Evolutionary conservation across 192 early-diverging fungal species (phyloP).

Genomic region (Gigaspora rosea): DNA sequence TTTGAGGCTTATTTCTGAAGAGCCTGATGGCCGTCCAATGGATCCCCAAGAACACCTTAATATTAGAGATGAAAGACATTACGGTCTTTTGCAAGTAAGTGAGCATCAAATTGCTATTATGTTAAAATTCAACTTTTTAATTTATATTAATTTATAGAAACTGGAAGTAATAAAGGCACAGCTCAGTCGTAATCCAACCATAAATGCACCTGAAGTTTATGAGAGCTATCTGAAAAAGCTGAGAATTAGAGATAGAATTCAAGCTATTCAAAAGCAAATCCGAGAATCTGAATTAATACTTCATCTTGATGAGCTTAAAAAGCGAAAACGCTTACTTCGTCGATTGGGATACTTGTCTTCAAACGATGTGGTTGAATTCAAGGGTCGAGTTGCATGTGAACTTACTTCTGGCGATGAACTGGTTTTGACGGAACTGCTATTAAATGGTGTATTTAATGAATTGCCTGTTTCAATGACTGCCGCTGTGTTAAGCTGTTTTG

Average conservation of each 20-base stretch:
- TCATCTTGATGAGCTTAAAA: conserved; percentile 87
- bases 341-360: conserved; percentile 73
- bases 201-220: conserved; percentile 53
- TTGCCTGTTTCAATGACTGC: conserved; percentile 78
- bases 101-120: neutral
- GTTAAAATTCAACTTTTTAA: neutral
- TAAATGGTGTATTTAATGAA: conserved; percentile 91
- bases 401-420: conserved; percentile 89
- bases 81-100: conserved; percentile 64
- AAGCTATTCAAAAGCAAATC: conserved; percentile 66
- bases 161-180: conserved; percentile 36
- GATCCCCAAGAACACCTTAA: conserved; percentile 90
- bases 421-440: conserved; percentile 90
- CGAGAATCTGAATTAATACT: conserved; percentile 72
- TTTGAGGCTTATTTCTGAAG: conserved; percentile 69
- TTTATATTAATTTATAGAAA: conserved; percentile 9
- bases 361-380: conserved; percentile 86
- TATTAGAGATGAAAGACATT: conserved; percentile 78
- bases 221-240: conserved; percentile 64
- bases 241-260: conserved; percentile 56
- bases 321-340: conserved; percentile 81
- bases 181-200: conserved; percentile 64
- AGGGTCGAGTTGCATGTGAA: conserved; percentile 95
- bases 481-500: conserved; percentile 89
- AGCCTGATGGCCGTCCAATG: conserved; percentile 77